phyloP scores from a whole-genome alignment of 352 stramenopile genomes.

The Pythium biforme region DNA sequence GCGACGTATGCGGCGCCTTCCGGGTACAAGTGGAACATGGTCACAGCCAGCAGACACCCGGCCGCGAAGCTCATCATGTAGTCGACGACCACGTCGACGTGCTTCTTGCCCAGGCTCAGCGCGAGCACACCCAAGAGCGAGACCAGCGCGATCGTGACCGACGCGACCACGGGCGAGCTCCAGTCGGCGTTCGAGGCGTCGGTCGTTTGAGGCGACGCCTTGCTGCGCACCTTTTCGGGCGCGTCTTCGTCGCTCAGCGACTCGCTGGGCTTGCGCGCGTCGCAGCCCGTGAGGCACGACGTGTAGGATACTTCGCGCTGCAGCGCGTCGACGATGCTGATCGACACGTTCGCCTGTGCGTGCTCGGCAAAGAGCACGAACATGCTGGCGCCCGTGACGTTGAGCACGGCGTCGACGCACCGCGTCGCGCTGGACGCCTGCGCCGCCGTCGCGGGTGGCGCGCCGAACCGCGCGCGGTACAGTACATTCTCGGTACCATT shows the following conservation, averaged over 20 bases:
- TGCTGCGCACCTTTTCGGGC: neutral
- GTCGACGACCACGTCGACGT: constrained; percentile 27
- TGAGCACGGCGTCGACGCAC: constrained; percentile 21
- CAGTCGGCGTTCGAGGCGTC: constrained; percentile 6
- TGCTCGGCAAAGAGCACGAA: constrained; percentile 33
- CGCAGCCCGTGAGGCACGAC: constrained; percentile 22
- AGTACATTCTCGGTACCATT: neutral
- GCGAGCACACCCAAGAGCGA: constrained; percentile 32
- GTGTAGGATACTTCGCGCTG: constrained; percentile 4
- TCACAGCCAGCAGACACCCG: constrained; percentile 37
- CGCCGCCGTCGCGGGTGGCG: neutral
- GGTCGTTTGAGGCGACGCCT: neutral
- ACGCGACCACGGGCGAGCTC: constrained; percentile 25
- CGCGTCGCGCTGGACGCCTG: neutral
- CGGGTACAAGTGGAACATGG: constrained; percentile 40
- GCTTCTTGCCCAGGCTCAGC: constrained; percentile 24
- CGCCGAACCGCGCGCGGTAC: constrained; percentile 2
- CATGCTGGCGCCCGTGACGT: constrained; percentile 5
- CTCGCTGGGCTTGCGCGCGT: neutral
- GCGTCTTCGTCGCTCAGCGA: neutral
- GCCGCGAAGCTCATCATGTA: constrained; percentile 35
- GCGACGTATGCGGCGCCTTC: constrained; percentile 34
- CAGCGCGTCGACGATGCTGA: constrained; percentile 11
- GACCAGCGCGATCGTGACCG: constrained; percentile 26
- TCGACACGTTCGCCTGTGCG: constrained; percentile 21